Base-by-base conservation (phyloP, 2,329 filamentous ascomycete species). In the Microcyclosporella mali region DNA sequence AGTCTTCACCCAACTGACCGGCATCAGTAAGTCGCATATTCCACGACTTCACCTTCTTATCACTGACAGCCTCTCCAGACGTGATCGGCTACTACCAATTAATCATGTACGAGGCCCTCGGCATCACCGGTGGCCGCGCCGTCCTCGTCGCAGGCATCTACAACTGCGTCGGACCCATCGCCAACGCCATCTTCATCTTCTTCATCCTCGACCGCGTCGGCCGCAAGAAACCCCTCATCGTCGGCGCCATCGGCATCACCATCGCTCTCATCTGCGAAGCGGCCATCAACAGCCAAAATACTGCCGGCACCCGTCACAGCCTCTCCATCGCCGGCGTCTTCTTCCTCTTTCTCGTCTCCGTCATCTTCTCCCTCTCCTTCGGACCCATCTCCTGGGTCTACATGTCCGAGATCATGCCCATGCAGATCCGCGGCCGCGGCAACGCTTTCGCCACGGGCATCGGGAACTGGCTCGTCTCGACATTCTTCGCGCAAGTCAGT, bases 1-100 rank as follows among this genome's bases (percentile, higher is more conserved):
- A 58, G 72, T 80, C 47, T 81, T 84, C 53, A 79, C 79, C 36
- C 80, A 84, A 50, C 74, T 84, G 55, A 75, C 71, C n/a, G 77
- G 77, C 33, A 76, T 77, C 53, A 77, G 66, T 66, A 60, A 36
- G 57, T 45, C 17, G 6, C 6, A 3, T 10, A 1, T 6, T 27
- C 6, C 3, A 21, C 34, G 8, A 9, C n/a, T 28, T 15, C 19
- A 11, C 12, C 18, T 9, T 11, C 12, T 16, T 8, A n/a, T 37
- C 42, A 33, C 36, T 25, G 16, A 33, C 42, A 33, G 27, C 10
- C 25, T 37, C 33, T 25, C 3, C 28, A 57, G 71, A 81, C 52
- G 72, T 81, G 17, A 81, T 82, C 43, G 75, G 74, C 2, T 82
- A 81, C 61, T 82, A 81, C 51, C 74, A 76, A 21, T 76, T 74